These are phyloP conservation scores for Hordeum pubiflorum DNA, from an alignment of 202 grass and related monocot species.

Conservation along the genomic window DNA sequence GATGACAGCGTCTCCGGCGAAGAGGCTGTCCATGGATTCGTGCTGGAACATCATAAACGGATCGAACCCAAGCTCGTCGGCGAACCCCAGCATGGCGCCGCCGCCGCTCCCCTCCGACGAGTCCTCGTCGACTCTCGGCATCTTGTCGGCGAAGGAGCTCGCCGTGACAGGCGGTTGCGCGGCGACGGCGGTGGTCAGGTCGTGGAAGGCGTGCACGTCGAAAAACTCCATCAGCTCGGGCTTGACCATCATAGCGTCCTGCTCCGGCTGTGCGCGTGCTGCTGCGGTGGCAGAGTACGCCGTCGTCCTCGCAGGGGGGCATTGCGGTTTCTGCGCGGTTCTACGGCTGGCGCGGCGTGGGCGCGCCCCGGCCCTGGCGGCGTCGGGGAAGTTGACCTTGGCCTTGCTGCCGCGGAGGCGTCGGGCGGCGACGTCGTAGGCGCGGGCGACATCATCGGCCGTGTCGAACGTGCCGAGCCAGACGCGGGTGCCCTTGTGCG, in stretches of 20 bases:
- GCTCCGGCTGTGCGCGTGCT: not conserved
- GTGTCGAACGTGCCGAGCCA: conserved; percentile 63
- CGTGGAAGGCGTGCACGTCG: not conserved
- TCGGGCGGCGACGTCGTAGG: conserved; percentile 44
- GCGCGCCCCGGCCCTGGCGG: not conserved
- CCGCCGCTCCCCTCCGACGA: not conserved
- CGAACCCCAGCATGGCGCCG: conserved; percentile 1
- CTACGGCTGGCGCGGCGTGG: not conserved
- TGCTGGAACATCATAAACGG: conserved; percentile 27
- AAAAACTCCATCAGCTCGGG: not conserved
- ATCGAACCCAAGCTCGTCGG: conserved; percentile 25
- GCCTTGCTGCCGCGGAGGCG: conserved; percentile 52
- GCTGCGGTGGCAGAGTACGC: not conserved
- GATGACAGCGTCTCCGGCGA: not conserved
- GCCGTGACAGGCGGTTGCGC: not conserved
- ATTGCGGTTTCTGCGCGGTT: not conserved
- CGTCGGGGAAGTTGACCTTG: conserved; percentile 56
- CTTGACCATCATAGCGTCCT: not conserved
- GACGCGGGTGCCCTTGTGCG: conserved; percentile 38
- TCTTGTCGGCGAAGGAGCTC: conserved; percentile 18
- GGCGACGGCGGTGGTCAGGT: not conserved
- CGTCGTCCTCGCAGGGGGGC: not conserved
- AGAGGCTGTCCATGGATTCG: conserved; percentile 27
- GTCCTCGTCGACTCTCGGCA: not conserved
- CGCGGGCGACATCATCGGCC: conserved; percentile 42